Conservation (phyloP, 306 rosid genomes). For the Quillaja saponaria region DNA sequence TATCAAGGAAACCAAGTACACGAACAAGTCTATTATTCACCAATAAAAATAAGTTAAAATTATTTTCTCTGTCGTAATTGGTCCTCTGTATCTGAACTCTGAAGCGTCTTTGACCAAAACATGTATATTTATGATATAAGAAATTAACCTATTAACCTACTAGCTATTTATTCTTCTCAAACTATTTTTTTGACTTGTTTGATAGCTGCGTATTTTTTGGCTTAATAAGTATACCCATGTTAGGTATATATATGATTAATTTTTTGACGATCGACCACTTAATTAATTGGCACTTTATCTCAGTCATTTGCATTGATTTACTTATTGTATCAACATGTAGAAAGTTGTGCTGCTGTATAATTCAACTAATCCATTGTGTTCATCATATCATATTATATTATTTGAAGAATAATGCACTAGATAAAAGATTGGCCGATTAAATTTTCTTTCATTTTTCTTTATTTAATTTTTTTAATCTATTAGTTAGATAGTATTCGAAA, state of each 20-base stretch:
- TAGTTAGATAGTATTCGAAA: no score
- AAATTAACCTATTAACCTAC: slow-evolving; percentile 24
- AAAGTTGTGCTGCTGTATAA: no score
- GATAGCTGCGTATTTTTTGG: slow-evolving; percentile 48
- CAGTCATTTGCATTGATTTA: no score
- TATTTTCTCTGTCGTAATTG: slow-evolving; percentile 17
- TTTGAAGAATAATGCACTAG: no score
- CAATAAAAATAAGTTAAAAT: slow-evolving; percentile 5
- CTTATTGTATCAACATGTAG: no score
- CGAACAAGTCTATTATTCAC: slow-evolving; percentile 10
- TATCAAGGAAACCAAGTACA: slow-evolving; percentile 4
- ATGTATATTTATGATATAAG: no score
- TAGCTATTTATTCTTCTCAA: slow-evolving; percentile 39
- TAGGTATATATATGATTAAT: slow-evolving; percentile 44
- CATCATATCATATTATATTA: no score
- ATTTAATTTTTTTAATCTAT: no score
- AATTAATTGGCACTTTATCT: no score
- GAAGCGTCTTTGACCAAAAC: slow-evolving; percentile 83
- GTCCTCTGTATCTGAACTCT: slow-evolving; percentile 37
- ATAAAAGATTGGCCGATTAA: no score
- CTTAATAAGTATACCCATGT: slow-evolving; percentile 40
- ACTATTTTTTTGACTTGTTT: slow-evolving; percentile 58
- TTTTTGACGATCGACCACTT: slow-evolving; percentile 16
- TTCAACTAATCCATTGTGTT: no score
- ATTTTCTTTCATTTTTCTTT: no score